phyloP scores from a whole-genome alignment of 345 rosid species.

The Luvunga scandens region DNA sequence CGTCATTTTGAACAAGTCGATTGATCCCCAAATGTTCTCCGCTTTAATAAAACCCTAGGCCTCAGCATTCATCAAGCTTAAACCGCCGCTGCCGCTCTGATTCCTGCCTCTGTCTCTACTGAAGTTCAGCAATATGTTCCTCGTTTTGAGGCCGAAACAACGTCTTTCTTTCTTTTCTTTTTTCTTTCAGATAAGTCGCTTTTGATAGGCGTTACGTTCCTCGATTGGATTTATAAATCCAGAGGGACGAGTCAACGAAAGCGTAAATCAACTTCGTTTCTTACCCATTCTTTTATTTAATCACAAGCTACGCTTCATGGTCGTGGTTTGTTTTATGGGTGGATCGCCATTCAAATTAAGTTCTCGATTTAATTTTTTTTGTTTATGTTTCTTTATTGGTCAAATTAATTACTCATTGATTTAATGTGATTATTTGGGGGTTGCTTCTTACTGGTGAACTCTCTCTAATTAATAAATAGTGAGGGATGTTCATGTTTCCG shows the following conservation, averaged over 20 bases:
- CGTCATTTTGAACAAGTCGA: not conserved
- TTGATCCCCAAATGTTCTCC: not conserved
- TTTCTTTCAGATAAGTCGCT: slow-evolving; percentile 21
- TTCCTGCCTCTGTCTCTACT: no score
- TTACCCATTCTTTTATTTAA: not conserved
- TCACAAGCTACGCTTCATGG: not conserved
- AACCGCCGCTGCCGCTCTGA: not conserved
- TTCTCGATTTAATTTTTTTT: not conserved
- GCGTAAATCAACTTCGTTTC: slow-evolving; percentile 34
- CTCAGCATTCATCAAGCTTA: not conserved
- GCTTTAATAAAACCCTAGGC: not conserved
- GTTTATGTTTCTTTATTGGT: no score
- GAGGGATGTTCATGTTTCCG: slow-evolving; percentile 45
- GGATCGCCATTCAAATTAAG: slow-evolving; percentile 17
- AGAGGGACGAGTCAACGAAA: slow-evolving; percentile 49
- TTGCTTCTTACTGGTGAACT: slow-evolving; percentile 49
- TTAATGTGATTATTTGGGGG: not conserved
- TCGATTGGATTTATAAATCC: slow-evolving; percentile 23
- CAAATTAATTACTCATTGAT: no score
- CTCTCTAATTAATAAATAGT: slow-evolving; percentile 7
- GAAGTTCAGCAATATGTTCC: not conserved
- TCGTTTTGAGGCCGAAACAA: not conserved
- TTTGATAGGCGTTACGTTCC: slow-evolving; percentile 57
- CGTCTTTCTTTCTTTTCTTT: not conserved
- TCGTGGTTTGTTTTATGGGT: slow-evolving; percentile 3